Evolutionary conservation across 805 yeast genomes (phyloP).

Genomic region (Candida jianshihensis): DNA sequence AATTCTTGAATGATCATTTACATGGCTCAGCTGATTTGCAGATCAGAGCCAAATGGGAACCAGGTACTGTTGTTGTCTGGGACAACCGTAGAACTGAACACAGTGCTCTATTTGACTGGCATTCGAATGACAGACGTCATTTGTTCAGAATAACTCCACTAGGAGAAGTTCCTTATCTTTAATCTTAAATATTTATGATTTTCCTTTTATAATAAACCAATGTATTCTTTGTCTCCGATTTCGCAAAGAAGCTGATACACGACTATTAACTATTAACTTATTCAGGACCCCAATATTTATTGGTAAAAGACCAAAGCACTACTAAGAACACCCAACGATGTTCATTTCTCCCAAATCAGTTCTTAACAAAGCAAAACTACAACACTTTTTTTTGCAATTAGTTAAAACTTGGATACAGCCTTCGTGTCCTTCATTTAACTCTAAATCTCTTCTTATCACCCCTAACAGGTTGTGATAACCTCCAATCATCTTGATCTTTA

Average conservation of each 20-base stretch:
- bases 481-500: slow-evolving; percentile 66
- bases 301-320: no score
- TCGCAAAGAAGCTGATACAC: no score
- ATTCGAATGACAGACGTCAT: slow-evolving; percentile 50
- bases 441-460: slow-evolving; percentile 30
- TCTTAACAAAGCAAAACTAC: no score
- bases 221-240: no score
- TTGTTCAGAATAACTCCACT: slow-evolving; percentile 57
- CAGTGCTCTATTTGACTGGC: slow-evolving; percentile 60
- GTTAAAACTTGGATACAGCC: background rate
- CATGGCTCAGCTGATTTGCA: slow-evolving; percentile 45
- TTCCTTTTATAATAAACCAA: no score
- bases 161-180: slow-evolving; percentile 47
- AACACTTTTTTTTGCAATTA: background rate
- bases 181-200: no score
- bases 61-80: slow-evolving; percentile 58
- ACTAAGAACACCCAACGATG: no score
- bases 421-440: slow-evolving; percentile 2
- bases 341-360: no score
- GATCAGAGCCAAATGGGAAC: slow-evolving; percentile 56
- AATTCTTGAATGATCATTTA: slow-evolving; percentile 45
- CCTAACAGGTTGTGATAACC: slow-evolving; percentile 30
- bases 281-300: no score
- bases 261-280: no score
- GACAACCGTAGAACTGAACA: slow-evolving; percentile 60